Evolutionary conservation across 2,329 filamentous ascomycete genomes (phyloP), one percentile per base, ranked within the genome.

Genomic region (Scytalidium lignicola): DNA sequence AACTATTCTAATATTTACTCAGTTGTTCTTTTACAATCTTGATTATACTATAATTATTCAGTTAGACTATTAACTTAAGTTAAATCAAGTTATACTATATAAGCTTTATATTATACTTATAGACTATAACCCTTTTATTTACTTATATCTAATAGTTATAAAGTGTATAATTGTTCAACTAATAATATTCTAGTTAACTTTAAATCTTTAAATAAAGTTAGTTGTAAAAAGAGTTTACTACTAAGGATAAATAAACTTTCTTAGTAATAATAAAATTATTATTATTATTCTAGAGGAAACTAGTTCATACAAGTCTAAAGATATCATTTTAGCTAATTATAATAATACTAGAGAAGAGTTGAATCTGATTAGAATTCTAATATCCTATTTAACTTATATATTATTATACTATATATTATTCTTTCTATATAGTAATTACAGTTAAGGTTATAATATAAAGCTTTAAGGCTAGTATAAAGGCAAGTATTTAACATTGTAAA

Each of bases 21-120:
- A 48, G 19, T 22, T 48, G 6, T 48, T 48, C 17, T 48, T 48
- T 21, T 48, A 48, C 10, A 17, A 48, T 13, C 23, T 19, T 17
- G 12, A n/a, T 3, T 47, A 41, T 28, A 15, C 37, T 9, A 47
- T 17, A 3, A 40, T 41, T 47, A 40, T 41, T 21, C 29, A 32
- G 12, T 9, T 22, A 10, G 12, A 40, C 10, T 23, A 3, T 12
- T 19, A n/a, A 9, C 20, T n/a, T 4, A 5, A 17, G 3, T 19
- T 47, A 5, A 23, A 47, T 22, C 37, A 19, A 40, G 23, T n/a
- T 12, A 13, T 47, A 8, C 20, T 47, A n/a, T 41, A 13, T 9
- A 6, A 26, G 6, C 37, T 47, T 3, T n/a, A 23, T 20, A 28
- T 26, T 8, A 47, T 47, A n/a, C 37, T 47, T 28, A 41, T 15